Percentiles rank a stretch among this genome's conserved stretches.
Conservation (phyloP, 108 stramenopile species). For the Skeletonema grethae region DNA sequence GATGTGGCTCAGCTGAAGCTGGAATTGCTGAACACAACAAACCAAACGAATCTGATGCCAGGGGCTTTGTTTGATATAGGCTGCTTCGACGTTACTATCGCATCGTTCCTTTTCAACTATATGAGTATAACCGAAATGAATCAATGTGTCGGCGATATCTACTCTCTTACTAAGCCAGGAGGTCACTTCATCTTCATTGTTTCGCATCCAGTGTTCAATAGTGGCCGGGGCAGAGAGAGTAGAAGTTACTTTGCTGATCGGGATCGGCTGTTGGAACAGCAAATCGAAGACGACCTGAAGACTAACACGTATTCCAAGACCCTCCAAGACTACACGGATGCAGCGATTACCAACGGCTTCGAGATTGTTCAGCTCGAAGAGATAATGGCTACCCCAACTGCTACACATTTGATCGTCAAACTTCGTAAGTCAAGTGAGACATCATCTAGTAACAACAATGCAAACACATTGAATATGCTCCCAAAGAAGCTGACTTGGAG, state of each 20-base stretch:
- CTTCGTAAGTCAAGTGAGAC: slow-evolving; percentile 6
- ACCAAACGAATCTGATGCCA: slow-evolving; percentile 11
- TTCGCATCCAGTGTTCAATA: neutral
- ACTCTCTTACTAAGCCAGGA: slow-evolving; percentile 3
- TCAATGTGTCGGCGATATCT: neutral
- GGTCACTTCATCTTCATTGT: slow-evolving; percentile 1
- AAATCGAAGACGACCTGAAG: neutral
- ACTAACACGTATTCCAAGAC: slow-evolving; percentile 7
- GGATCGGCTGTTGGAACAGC: neutral
- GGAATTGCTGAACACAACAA: slow-evolving; percentile 4
- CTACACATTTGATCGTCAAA: neutral
- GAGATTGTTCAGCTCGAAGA: slow-evolving; percentile 10
- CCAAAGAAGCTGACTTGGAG: slow-evolving; percentile 20
- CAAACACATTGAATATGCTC: neutral
- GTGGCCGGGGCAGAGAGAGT: neutral
- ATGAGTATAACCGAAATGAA: slow-evolving; percentile 10
- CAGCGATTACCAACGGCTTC: neutral
- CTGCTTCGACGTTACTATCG: slow-evolving; percentile 1
- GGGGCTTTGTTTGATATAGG: slow-evolving; percentile 5
- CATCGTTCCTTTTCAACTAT: slow-evolving; percentile 5
- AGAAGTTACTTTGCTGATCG: slow-evolving; percentile 4
- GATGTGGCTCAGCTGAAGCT: slow-evolving; percentile 3
- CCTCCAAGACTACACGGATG: slow-evolving; percentile 4
- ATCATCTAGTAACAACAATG: neutral
- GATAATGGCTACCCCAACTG: neutral